A percentile compares a stretch with the other conserved stretches of the same genome.
Conservation (phyloP, 495 filamentous ascomycete genomes). For the Opeltia flavorubescens region DNA sequence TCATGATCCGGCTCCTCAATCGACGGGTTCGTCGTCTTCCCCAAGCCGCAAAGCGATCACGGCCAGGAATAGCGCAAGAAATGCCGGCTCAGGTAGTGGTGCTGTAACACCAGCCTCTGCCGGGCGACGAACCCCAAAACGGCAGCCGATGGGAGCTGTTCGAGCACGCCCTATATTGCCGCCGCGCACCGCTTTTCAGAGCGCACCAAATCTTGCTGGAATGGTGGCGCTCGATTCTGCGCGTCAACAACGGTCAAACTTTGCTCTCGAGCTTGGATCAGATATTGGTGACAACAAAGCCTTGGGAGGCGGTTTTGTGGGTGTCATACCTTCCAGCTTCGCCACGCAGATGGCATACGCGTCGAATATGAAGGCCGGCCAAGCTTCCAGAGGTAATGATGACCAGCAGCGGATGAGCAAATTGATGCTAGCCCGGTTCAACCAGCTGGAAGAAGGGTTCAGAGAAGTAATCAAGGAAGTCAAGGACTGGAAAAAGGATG, state of each 20-base stretch:
- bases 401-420: slow-evolving; percentile 55
- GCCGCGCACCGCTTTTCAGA: slow-evolving; percentile 33
- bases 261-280: slow-evolving; percentile 54
- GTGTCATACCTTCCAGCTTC: slow-evolving; percentile 58
- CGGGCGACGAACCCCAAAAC: slow-evolving; percentile 34
- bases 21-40: slow-evolving; percentile 19
- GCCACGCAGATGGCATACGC: slow-evolving; percentile 67
- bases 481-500: slow-evolving; percentile 40
- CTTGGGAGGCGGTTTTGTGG: slow-evolving; percentile 34
- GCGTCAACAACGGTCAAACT: slow-evolving; percentile 31
- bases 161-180: slow-evolving; percentile 40
- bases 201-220: slow-evolving; percentile 34
- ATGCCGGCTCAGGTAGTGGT: slow-evolving; percentile 27
- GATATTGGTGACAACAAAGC: slow-evolving; percentile 59
- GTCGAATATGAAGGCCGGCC: slow-evolving; percentile 31
- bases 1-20: slow-evolving; percentile 38
- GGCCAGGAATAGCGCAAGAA: slow-evolving; percentile 33
- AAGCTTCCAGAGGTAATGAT: slow-evolving; percentile 32
- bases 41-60: slow-evolving; percentile 24
- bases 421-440: slow-evolving; percentile 84
- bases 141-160: slow-evolving; percentile 15
- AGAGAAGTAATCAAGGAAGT: slow-evolving; percentile 75
- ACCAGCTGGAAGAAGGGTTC: slow-evolving; percentile 74
- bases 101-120: slow-evolving; percentile 25
- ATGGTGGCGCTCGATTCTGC: slow-evolving; percentile 26